Percentiles rank a stretch among this genome's conserved stretches.
These are phyloP conservation scores for Diplodia mutila DNA, from an alignment of 2,329 filamentous ascomycete species.

Conservation along the genomic window DNA sequence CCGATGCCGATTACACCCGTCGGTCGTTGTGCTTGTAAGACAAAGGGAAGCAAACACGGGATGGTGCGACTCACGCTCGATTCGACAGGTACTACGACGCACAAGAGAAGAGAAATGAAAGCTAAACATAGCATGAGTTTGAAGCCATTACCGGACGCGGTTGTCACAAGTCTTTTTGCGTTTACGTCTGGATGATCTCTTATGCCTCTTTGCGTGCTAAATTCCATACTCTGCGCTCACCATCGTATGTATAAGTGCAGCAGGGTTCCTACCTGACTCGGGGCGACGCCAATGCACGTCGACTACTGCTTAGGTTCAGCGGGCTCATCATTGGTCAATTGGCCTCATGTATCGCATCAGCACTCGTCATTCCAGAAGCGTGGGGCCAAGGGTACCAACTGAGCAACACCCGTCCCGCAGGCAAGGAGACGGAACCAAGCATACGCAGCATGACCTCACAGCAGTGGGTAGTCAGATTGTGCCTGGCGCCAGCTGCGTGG, in stretches of 20 bases:
- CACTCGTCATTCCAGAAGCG: not conserved
- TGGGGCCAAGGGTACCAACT: not conserved
- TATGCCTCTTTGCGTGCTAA: not conserved
- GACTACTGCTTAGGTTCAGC: not conserved
- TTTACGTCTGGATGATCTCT: too few relatives aligned
- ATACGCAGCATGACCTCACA: conserved; percentile 8
- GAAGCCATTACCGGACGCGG: too few relatives aligned
- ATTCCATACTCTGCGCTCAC: not conserved
- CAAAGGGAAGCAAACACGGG: not conserved
- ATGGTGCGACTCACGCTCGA: not conserved
- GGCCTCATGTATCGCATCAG: not conserved
- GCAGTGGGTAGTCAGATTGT: not conserved
- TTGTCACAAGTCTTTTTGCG: too few relatives aligned
- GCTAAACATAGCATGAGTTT: not conserved
- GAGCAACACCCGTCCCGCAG: not conserved
- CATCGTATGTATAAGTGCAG: not conserved
- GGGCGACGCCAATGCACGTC: not conserved
- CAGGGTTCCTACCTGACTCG: not conserved
- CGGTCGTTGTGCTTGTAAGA: not conserved
- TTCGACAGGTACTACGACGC: not conserved
- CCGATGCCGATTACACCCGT: not conserved
- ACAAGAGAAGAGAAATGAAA: not conserved
- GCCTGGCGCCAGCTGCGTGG: conserved; percentile 3
- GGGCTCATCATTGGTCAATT: not conserved
- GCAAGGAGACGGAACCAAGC: not conserved